Evolutionary conservation across 23 red algal species (phyloP), one percentile per base, ranked within the genome.

Genomic region (Gracilaria gracilis): DNA sequence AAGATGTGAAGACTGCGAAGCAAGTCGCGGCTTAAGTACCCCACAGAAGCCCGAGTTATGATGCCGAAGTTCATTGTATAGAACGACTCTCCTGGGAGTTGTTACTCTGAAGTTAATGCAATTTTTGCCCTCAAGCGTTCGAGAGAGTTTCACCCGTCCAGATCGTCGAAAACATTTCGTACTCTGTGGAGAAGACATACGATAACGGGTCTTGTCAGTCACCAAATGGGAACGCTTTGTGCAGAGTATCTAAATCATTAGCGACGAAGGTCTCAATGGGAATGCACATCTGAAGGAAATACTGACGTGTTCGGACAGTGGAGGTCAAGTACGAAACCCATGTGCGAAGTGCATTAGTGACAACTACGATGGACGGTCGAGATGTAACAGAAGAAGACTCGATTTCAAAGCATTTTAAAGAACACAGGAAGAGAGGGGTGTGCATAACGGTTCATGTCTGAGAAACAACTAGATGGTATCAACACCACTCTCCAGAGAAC

Each of bases 371-470:
- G 46, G 72, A 50, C 72, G 72, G 72, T 31, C 72, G 15, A 77
- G 42, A 77, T 50, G 72, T 77, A 77, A 77, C 72, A 77, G 72
- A 77, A 77, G 6, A 1, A 37, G 46, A 77, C 50, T 77, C 42
- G 39, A 77, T 77, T 77, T 77, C 50, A 50, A 77, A 77, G 72
- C 40, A 31, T 3, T 77, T 9, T 31, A 77, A 75, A 77, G 46
- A 51, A 16, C 3, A 25, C 31, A 69, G 17, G 33, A 77, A 17
- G 42, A 77, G 42, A 77, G 72, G 46, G 39, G 25, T 51, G 39
- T 51, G 7, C 72, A 50, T 77, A 77, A 77, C 72, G 72, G 72
- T 77, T 77, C 72, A 29, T 51, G 21, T 77, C 50, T 77, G 72
- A 77, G 31, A 31, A 77, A n/a, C 72, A 25, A 50, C 1, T 27